Base-by-base conservation (phyloP, 257 asterid genomes). In the Nicotiana sylvestris region DNA sequence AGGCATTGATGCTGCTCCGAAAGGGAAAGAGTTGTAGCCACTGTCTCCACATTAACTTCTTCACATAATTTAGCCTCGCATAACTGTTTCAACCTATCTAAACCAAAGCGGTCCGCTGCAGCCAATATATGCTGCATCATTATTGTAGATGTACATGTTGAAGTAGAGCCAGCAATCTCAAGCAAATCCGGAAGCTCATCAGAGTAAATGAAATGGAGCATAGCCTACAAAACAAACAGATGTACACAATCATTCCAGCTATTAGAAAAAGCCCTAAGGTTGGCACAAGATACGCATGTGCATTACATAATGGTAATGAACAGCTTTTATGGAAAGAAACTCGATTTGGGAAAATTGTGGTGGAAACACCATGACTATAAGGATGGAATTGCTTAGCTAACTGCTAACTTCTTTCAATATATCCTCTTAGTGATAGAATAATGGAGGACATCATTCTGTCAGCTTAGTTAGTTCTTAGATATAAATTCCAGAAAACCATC, bases 71-170 rank as follows among this genome's bases (percentile, higher is more conserved):
- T 92, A 32, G 95, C 94, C 89, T 94, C 99, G 86, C 99, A 96
- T 84, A 96, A 83, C 84, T 86, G 91, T 86, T 92, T 96, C 96
- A 96, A 84, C 86, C 97, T 90, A 83, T 94, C 97, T 89, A 96
- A 90, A 82, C 96, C 96, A 87, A 91, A 95, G 55, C 96, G 96
- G 83, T 96, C 99, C 18, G 99, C 97, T 88, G 98, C 97, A 84
- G 97, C 99, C 91, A 96, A 87, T 29, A 94, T 88, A 89, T 94
- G 97, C 87, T 94, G 99, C 94, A 92, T 89, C 96, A 95, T 88
- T 82, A 86, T 91, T 60, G 97, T 87, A 81, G 91, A 86, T 55
- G 93, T 88, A 81, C 87, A 83, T n/a, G 85, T 82, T 21, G 96
- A 88, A 32, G 90, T 80, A 82, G 94, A 91, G 83, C 87, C 90